Conservation (phyloP, 768 basidiomycete species). For the Paxillus ammoniavirescens region DNA sequence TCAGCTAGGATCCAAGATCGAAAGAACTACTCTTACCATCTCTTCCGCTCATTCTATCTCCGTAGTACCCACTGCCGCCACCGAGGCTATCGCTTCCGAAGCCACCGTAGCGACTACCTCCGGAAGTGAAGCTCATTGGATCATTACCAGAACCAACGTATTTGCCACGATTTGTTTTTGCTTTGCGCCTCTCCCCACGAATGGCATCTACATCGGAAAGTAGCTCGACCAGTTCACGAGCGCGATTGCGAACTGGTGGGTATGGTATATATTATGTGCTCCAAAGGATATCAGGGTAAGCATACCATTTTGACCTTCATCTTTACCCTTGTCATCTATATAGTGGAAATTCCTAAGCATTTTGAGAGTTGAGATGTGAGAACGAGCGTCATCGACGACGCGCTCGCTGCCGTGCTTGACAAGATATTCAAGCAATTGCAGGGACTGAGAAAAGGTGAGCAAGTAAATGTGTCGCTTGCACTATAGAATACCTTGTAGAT, state of each 20-base stretch:
- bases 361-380: constrained; percentile 92
- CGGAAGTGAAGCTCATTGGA: constrained; percentile 59
- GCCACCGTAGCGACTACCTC: constrained; percentile 63
- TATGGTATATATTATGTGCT: not conserved
- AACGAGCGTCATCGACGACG: constrained; percentile 95
- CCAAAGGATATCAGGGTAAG: not conserved
- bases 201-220: constrained; percentile 91
- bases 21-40: constrained; percentile 33
- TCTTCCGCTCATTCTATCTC: constrained; percentile 39
- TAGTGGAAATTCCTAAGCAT: constrained; percentile 98
- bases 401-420: constrained; percentile 97
- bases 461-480: not conserved
- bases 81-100: constrained; percentile 59
- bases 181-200: constrained; percentile 85
- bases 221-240: constrained; percentile 89
- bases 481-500: constrained; percentile 83
- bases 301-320: constrained; percentile 95
- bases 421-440: constrained; percentile 93
- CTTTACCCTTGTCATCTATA: constrained; percentile 97
- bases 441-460: constrained; percentile 49
- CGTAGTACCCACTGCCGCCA: constrained; percentile 40
- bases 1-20: constrained; percentile 2
- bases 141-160: constrained; percentile 89
- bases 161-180: constrained; percentile 87
- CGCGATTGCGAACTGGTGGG: constrained; percentile 83